Evolutionary conservation across 2,329 filamentous ascomycete genomes (phyloP).

Genomic region (Alternaria conjuncta): DNA sequence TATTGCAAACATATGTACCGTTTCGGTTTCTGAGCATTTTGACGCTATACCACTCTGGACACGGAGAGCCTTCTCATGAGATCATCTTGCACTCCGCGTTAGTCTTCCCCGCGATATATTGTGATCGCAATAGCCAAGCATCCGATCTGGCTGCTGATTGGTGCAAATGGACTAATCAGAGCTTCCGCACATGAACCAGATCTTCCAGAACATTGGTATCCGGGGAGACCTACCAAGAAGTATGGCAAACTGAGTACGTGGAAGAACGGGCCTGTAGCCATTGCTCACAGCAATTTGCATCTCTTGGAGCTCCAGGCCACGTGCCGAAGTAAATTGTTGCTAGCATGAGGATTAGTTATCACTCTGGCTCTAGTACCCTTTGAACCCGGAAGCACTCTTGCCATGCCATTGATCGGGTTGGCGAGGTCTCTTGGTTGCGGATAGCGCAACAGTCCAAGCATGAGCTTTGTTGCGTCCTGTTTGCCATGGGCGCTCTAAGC

Average conservation of each 20-base stretch:
- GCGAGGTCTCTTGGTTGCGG: neutral
- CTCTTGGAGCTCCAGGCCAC: neutral
- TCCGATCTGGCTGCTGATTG: conserved; percentile 4
- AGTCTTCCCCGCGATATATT: conserved; percentile 14
- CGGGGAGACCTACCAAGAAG: neutral
- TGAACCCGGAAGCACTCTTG: neutral
- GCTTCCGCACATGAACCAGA: conserved; percentile 6
- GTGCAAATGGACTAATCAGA: conserved; percentile 5
- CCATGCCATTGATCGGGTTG: neutral
- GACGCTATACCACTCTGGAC: conserved; percentile 7
- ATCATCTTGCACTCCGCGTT: neutral
- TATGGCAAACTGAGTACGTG: conserved; percentile 4
- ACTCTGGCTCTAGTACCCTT: neutral
- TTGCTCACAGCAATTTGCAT: neutral
- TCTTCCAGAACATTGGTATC: conserved; percentile 11
- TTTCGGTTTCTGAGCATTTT: neutral
- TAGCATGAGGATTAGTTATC: neutral
- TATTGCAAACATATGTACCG: neutral
- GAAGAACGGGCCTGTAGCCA: conserved; percentile 10
- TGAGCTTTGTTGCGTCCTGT: neutral
- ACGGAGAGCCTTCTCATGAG: conserved; percentile 7
- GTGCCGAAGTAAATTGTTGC: neutral
- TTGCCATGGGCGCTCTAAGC: neutral
- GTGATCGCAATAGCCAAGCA: conserved; percentile 4
- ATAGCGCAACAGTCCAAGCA: neutral